Percentiles rank a stretch among this genome's conserved stretches.
Evolutionary conservation across 2,329 filamentous ascomycete species (phyloP).

Genomic region (Lasiodiplodia hormozganensis): DNA sequence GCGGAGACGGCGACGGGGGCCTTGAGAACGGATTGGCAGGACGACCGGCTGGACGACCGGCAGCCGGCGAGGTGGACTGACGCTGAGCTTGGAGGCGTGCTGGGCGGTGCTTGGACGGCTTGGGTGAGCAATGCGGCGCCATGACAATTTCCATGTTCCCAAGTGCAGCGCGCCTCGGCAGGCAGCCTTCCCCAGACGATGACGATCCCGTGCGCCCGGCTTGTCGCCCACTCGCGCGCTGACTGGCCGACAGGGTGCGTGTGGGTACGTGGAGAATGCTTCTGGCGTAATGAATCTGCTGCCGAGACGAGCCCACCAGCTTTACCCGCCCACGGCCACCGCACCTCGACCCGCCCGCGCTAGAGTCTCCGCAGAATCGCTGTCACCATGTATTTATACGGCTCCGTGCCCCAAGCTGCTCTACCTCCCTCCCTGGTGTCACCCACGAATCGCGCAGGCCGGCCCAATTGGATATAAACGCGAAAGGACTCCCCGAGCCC

Average conservation of each 20-base stretch:
- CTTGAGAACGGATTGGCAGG: conserved; percentile 4
- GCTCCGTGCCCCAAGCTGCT: conserved; percentile 17
- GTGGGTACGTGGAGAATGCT: conserved; percentile 21
- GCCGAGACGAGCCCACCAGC: conserved; percentile 17
- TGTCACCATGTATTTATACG: conserved; percentile 23
- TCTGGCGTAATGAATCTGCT: conserved; percentile 14
- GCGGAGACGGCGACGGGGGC: conserved; percentile 8
- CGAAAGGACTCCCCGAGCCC: neutral
- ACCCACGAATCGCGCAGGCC: conserved; percentile 12
- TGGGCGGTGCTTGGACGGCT: conserved; percentile 19
- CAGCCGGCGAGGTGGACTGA: conserved; percentile 21
- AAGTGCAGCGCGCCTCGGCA: conserved; percentile 21
- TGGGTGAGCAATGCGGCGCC: conserved; percentile 11
- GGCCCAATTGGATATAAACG: conserved; percentile 28
- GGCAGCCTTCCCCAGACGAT: conserved; percentile 28
- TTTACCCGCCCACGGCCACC: conserved; percentile 16
- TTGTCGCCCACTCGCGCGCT: neutral
- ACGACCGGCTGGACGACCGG: neutral
- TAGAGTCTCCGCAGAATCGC: conserved; percentile 24
- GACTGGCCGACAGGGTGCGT: conserved; percentile 18
- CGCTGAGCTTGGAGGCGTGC: conserved; percentile 7
- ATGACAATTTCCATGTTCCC: neutral
- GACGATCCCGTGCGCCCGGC: conserved; percentile 28
- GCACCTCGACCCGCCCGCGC: conserved; percentile 12
- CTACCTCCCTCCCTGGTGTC: conserved; percentile 25